Conservation (phyloP, 2,329 filamentous ascomycete species). For the Xylaria arbuscula region DNA sequence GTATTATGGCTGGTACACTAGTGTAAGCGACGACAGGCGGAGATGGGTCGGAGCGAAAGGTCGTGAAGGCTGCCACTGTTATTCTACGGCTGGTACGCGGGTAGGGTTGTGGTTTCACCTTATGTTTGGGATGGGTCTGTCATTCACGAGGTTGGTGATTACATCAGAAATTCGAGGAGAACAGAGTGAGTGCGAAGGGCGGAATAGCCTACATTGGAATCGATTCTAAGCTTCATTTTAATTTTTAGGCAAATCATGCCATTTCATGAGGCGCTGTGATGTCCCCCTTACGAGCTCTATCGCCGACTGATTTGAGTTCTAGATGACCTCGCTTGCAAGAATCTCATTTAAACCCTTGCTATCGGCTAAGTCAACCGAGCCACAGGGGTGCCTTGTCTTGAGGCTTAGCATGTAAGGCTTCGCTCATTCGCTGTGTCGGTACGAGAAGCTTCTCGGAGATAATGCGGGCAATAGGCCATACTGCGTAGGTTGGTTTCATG, state of each 20-base stretch:
- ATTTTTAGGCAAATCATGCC: neutral
- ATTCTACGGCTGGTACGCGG: conserved; percentile 19
- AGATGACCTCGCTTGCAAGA: conserved; percentile 11
- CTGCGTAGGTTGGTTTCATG: conserved; percentile 9
- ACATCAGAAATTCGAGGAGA: neutral
- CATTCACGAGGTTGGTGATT: conserved; percentile 5
- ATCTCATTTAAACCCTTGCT: conserved; percentile 4
- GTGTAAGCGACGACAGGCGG: conserved; percentile 8
- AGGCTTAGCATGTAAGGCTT: conserved; percentile 23
- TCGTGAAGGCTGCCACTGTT: neutral
- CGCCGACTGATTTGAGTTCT: neutral
- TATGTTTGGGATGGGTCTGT: conserved; percentile 22
- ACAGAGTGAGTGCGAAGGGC: too few relatives aligned
- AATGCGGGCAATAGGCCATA: conserved; percentile 9
- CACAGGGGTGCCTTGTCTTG: conserved; percentile 15
- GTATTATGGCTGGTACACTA: conserved; percentile 1
- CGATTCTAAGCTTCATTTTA: neutral
- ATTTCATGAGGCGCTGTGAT: neutral
- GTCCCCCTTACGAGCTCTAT: neutral
- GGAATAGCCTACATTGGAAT: neutral
- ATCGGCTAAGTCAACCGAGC: conserved; percentile 22
- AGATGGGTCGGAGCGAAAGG: conserved; percentile 7
- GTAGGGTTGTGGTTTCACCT: conserved; percentile 35
- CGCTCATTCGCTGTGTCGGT: neutral
- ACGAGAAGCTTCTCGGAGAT: conserved; percentile 20